Evolutionary conservation across 805 yeast genomes (phyloP).

Genomic region (Isabelozyma rhagii): DNA sequence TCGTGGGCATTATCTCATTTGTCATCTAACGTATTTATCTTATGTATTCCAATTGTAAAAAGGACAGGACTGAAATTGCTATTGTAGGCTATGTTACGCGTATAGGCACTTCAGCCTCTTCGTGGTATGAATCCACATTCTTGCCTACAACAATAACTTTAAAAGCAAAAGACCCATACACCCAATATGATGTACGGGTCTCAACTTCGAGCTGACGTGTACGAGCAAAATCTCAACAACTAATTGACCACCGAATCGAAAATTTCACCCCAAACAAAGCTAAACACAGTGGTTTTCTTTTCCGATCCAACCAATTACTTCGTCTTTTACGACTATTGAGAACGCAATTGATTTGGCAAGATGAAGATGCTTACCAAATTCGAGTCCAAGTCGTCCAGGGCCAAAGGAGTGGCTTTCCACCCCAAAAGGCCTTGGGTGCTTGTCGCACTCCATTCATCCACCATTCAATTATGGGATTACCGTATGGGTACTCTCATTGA

Average conservation of each 20-base stretch:
- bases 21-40: slow-evolving; percentile 4
- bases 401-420: slow-evolving; percentile 96
- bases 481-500: slow-evolving; percentile 98
- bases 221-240: neutral
- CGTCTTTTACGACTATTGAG: neutral
- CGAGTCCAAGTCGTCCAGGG: slow-evolving; percentile 96
- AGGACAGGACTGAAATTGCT: neutral
- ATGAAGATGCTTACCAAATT: slow-evolving; percentile 82
- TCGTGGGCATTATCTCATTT: slow-evolving; percentile 13
- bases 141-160: no score
- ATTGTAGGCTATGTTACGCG: neutral
- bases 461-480: slow-evolving; percentile 99
- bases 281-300: neutral
- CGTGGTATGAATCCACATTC: no score
- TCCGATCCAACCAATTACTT: neutral
- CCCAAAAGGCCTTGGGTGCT: slow-evolving; percentile 95
- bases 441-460: slow-evolving; percentile 93
- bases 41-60: no score
- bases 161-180: no score
- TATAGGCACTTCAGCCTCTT: no score
- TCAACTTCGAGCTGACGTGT: neutral
- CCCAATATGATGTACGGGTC: neutral
- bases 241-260: neutral
- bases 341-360: slow-evolving; percentile 22
- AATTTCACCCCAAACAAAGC: neutral